Evolutionary conservation across 306 rosid species (phyloP).

Genomic region (Malus orientalis): DNA sequence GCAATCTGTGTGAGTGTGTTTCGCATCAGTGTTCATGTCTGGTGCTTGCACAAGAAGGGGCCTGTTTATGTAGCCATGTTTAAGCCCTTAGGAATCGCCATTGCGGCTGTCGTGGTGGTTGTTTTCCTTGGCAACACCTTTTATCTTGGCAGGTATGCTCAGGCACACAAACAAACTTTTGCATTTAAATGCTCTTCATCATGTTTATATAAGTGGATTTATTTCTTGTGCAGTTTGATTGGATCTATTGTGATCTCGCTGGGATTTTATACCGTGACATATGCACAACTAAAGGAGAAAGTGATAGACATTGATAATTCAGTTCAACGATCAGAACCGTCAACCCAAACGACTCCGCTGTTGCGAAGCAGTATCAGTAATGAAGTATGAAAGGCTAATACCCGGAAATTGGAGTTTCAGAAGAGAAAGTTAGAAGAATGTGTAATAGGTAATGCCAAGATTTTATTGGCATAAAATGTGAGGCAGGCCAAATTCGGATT

Average conservation of each 20-base stretch:
- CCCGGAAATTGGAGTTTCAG: not conserved
- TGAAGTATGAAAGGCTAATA: not conserved
- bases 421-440: not conserved
- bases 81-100: slow-evolving; percentile 31
- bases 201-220: not conserved
- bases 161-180: not conserved
- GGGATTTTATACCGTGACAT: slow-evolving; percentile 34
- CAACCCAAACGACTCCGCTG: slow-evolving; percentile 6
- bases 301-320: not conserved
- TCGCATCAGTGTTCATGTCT: slow-evolving; percentile 18
- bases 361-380: not conserved
- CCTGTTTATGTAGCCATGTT: slow-evolving; percentile 39
- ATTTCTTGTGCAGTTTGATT: slow-evolving; percentile 25
- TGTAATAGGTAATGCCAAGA: not conserved
- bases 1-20: slow-evolving; percentile 24
- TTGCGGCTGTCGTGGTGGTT: slow-evolving; percentile 21
- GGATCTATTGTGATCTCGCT: slow-evolving; percentile 22
- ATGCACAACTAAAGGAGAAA: slow-evolving; percentile 24
- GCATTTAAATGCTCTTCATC: not conserved
- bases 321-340: slow-evolving; percentile 6
- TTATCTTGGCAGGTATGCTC: slow-evolving; percentile 28
- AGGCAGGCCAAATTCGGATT: too few relatives aligned
- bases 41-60: slow-evolving; percentile 35
- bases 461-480: not conserved
- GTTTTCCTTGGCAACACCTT: slow-evolving; percentile 25